Evolutionary conservation across 148 eudicot genomes (phyloP).

Genomic region (Bassia scoparia): DNA sequence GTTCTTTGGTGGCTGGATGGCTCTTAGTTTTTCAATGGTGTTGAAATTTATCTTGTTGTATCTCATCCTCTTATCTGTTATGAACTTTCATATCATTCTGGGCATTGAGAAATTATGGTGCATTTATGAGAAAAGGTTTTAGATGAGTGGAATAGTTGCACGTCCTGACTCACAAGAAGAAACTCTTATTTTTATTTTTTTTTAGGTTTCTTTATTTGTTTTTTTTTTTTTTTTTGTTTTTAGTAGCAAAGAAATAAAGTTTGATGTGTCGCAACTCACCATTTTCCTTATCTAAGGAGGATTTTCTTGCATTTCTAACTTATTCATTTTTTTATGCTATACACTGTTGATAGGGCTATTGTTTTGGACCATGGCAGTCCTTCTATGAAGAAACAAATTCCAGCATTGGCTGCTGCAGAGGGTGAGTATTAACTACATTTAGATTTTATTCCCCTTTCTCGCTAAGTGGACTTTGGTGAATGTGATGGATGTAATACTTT

Average conservation of each 20-base stretch:
- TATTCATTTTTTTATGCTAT: background rate
- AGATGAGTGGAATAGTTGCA: background rate
- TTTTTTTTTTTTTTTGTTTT: background rate
- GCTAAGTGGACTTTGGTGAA: no score
- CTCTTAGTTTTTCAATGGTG: background rate
- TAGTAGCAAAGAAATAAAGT: background rate
- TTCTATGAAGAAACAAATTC: slow-evolving; percentile 71
- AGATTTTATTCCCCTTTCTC: slow-evolving; percentile 4
- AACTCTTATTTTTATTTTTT: background rate
- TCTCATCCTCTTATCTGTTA: background rate
- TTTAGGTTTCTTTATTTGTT: background rate
- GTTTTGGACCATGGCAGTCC: slow-evolving; percentile 72
- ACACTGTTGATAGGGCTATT: slow-evolving; percentile 51
- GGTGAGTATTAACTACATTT: slow-evolving; percentile 44
- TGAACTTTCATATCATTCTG: background rate
- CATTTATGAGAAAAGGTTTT: background rate
- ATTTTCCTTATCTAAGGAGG: background rate
- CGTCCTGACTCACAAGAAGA: background rate
- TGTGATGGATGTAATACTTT: no score
- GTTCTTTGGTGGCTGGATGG: background rate
- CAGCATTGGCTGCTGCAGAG: slow-evolving; percentile 83
- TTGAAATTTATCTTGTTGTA: background rate
- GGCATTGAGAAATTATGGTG: background rate
- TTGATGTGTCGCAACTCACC: background rate
- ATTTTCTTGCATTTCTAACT: background rate